Evolutionary conservation across 2,329 filamentous ascomycete genomes (phyloP), one percentile per base, ranked within the genome.

Genomic region (Paecilomyces niveus): DNA sequence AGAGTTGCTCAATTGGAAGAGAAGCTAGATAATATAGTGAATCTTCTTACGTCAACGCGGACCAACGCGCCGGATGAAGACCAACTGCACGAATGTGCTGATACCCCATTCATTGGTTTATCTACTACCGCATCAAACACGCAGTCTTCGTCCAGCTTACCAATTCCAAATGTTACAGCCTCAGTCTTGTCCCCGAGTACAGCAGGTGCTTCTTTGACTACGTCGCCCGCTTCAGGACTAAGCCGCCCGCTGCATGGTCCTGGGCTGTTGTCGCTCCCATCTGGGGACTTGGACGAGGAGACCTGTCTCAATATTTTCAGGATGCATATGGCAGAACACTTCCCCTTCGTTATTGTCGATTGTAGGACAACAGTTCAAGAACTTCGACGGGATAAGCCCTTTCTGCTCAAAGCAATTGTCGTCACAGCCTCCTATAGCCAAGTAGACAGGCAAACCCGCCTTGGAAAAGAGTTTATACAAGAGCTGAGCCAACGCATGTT

Each of bases 391-490:
- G 58, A 62, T 26, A 64, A 64, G 11, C 71, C 72, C 4, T 70
- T 73, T 45, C 62, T 73, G 6, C 67, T 72, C 49, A 63, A 68
- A 60, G 62, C 65, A 11, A 63, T 72, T 5, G 56, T 71, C 56
- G 61, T 68, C 31, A 63, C 65, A 0, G 66, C 63, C 8, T 60
- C 65, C n/a, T 65, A 65, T 49, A 62, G 64, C 24, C 63, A 67
- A 2, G 60, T 64, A 9, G 15, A 51, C 3, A 60, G 65, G n/a
- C 70, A 73, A 55, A 58, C 59, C n/a, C 18, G 45, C 7, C 57
- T 73, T 2, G 67, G 61, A 7, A 65, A 63, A 21, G 61, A 67
- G 24, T 51, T 72, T 29, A 65, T 67, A 52, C 60, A 64, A 3
- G 59, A 70, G 22, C 63, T 73, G 18, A 65, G 64, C 8, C 57